phyloP scores from a whole-genome alignment of 2,329 filamentous ascomycete genomes.

The Dissoconium aciculare region DNA sequence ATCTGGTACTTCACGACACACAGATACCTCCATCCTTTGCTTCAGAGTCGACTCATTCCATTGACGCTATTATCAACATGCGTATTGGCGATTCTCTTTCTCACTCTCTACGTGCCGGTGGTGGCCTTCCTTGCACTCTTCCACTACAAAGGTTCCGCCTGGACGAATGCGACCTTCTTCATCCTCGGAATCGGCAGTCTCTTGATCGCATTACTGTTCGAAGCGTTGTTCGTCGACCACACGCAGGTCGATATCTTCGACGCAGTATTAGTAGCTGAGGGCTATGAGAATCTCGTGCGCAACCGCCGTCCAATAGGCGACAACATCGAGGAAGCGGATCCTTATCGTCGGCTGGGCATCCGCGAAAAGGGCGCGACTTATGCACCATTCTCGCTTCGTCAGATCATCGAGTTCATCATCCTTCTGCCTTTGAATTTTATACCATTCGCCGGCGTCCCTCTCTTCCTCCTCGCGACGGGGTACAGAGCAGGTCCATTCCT shows the following conservation, averaged over 20 bases:
- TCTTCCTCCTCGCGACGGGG: slow-evolving; percentile 80
- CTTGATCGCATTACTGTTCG: slow-evolving; percentile 43
- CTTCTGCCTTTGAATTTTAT: slow-evolving; percentile 65
- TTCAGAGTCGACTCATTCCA: slow-evolving; percentile 62
- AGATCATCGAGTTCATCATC: slow-evolving; percentile 68
- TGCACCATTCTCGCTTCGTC: slow-evolving; percentile 77
- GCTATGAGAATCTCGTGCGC: slow-evolving; percentile 52
- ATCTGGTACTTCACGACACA: slow-evolving; percentile 69
- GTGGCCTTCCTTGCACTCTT: slow-evolving; percentile 81
- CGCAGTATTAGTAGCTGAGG: slow-evolving; percentile 60
- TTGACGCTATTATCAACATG: slow-evolving; percentile 67
- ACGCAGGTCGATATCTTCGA: slow-evolving; percentile 71
- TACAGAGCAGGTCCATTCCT: slow-evolving; percentile 76
- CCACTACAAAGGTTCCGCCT: slow-evolving; percentile 61
- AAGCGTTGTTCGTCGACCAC: slow-evolving; percentile 47
- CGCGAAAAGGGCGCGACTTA: slow-evolving; percentile 64
- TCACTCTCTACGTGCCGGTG: slow-evolving; percentile 78
- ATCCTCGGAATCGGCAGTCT: slow-evolving; percentile 55
- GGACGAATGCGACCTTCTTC: slow-evolving; percentile 74
- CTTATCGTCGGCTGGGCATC: slow-evolving; percentile 68
- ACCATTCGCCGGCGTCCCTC: slow-evolving; percentile 63
- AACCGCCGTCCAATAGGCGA: slow-evolving; percentile 43
- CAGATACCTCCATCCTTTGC: slow-evolving; percentile 68
- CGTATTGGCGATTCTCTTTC: slow-evolving; percentile 73
- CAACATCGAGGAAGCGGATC: slow-evolving; percentile 46